These are phyloP conservation scores for Glebionis coronaria DNA, from an alignment of 129 eudicot species.

Conservation along the genomic window DNA sequence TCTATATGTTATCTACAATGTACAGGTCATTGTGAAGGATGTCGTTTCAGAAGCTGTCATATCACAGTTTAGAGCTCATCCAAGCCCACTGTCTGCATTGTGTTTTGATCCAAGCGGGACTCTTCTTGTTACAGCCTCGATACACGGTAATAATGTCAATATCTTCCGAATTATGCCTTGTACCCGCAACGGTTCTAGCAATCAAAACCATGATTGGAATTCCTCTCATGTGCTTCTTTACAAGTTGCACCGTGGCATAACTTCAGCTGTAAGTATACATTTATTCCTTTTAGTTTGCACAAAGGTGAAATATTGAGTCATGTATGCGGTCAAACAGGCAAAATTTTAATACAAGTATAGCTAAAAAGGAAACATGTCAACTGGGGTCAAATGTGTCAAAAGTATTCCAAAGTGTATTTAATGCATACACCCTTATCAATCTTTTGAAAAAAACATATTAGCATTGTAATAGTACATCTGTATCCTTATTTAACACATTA, in stretches of 20 bases:
- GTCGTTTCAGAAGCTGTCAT: slow-evolving; percentile 37
- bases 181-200: slow-evolving; percentile 33
- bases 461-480: too few species aligned
- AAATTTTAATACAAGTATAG: not conserved
- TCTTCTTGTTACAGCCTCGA: slow-evolving; percentile 59
- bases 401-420: not conserved
- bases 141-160: slow-evolving; percentile 49
- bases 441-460: too few species aligned
- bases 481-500: too few species aligned
- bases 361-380: not conserved
- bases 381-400: not conserved
- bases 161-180: slow-evolving; percentile 54
- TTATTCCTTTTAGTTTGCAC: slow-evolving; percentile 8
- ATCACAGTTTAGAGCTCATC: slow-evolving; percentile 56
- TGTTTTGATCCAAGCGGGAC: slow-evolving; percentile 68
- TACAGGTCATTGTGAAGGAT: slow-evolving; percentile 60
- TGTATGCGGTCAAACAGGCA: not conserved
- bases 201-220: slow-evolving; percentile 39
- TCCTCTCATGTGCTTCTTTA: slow-evolving; percentile 57
- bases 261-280: slow-evolving; percentile 50
- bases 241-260: slow-evolving; percentile 57
- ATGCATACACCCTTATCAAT: not conserved
- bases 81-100: slow-evolving; percentile 47
- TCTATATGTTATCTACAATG: slow-evolving; percentile 1
- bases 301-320: not conserved